Base-by-base conservation (phyloP, 2,329 filamentous ascomycete species). In the Ascochyta lentis region DNA sequence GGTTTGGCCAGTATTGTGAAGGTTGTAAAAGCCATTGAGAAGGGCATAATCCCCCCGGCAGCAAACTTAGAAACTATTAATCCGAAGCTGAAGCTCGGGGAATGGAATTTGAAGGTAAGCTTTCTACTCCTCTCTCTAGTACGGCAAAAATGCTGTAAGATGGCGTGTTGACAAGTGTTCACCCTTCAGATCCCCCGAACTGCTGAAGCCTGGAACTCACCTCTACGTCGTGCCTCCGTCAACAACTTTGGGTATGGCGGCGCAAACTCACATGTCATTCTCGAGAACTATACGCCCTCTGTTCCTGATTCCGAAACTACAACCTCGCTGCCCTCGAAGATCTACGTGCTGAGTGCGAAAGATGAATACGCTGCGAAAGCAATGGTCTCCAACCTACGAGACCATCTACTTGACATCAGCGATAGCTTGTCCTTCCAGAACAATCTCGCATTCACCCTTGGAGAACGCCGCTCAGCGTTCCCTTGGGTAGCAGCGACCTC, bases 1-100 rank as follows among this genome's bases (percentile, higher is more conserved):
- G 72, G 61, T 10, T 34, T 75, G 1, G 56, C 70, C 1, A 56
- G 62, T 16, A 23, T 76, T 10, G 59, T 75, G 10, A 75, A 75
- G 47, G 54, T 57, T 12, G 29, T 8, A 5, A 49, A 70, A 5
- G 49, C 56, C 2, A 35, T 74, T 1, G 68, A 75, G 41, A 57
- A 61, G 8, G 65, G 58, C 4, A 41, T 52, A 1, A 69, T 75
- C 9, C 64, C 64, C 10, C 65, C 70, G 1, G 63, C 53, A 10
- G 51, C 40, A n/a, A 55, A 63, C 6, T 57, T 75, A 13, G 39
- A 62, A 16, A 53, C 39, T 0, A 41, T 56, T 5, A 64, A 62
- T 31, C 59, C 61, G 2, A 47, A 34, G 4, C 49, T 64, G 10
- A 52, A 61, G n/a, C 40, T 52, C 12, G 22, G 26, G 3, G 50